Percentiles rank a stretch among this genome's conserved stretches.
Evolutionary conservation across 345 rosid species (phyloP).

Genomic region (Xanthoceras sorbifolium): DNA sequence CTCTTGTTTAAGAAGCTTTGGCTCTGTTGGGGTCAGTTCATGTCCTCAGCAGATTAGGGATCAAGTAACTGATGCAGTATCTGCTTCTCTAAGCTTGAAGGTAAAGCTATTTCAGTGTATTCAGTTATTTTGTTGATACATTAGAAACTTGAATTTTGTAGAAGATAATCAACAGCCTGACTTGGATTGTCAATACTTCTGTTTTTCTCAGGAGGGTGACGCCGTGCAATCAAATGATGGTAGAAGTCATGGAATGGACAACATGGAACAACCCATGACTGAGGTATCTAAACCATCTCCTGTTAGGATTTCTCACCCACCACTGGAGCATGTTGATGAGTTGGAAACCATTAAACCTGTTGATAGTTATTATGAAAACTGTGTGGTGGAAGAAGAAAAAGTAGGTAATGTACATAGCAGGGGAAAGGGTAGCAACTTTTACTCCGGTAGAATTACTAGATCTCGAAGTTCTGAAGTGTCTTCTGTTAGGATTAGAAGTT

Average conservation of each 20-base stretch:
- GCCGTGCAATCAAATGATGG: constrained; percentile 5
- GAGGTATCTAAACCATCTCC: neutral
- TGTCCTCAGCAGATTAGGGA: constrained; percentile 2
- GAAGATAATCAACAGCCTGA: neutral
- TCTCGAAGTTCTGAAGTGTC: constrained; percentile 32
- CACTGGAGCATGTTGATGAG: constrained; percentile 7
- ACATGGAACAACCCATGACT: neutral
- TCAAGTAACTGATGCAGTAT: neutral
- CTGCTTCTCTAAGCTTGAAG: neutral
- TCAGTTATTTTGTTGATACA: neutral
- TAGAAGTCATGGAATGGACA: neutral
- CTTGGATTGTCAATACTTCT: neutral
- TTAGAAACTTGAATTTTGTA: neutral
- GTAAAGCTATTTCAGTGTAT: constrained; percentile 2
- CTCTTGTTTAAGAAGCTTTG: neutral
- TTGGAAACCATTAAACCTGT: constrained; percentile 18
- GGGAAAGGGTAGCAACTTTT: constrained; percentile 16
- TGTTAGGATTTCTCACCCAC: neutral
- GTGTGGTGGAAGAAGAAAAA: constrained; percentile 26
- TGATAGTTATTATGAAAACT: constrained; percentile 30
- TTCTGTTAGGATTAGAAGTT: neutral
- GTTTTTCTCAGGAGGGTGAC: constrained; percentile 22
- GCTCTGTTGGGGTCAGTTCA: neutral
- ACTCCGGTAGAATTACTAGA: constrained; percentile 31
- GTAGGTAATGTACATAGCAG: constrained; percentile 22